phyloP scores from a whole-genome alignment of 371 early-diverging fungal species.

The Fennellomyces sp. region DNA sequence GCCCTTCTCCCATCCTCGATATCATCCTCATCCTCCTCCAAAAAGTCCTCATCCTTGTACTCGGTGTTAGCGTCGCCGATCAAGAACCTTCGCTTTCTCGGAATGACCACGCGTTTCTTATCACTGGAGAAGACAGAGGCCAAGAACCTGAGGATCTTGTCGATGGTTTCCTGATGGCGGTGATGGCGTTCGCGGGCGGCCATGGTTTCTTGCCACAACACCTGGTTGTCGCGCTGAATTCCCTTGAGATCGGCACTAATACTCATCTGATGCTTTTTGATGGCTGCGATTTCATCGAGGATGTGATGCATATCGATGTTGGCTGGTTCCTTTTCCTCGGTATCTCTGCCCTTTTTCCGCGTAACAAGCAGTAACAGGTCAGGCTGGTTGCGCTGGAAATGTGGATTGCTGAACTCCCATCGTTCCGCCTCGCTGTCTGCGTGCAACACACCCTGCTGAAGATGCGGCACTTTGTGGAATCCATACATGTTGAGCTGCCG shows the following conservation, averaged over 20 bases:
- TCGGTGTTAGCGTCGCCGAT: conserved; percentile 38
- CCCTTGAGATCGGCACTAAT: conserved; percentile 85
- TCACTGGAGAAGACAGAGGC: conserved; percentile 78
- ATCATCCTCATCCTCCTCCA: conserved; percentile 33
- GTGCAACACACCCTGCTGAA: conserved; percentile 77
- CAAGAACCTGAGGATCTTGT: conserved; percentile 84
- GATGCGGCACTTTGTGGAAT: conserved; percentile 81
- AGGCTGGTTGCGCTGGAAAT: conserved; percentile 60
- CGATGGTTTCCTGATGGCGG: conserved; percentile 90
- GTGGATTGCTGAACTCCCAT: conserved; percentile 65
- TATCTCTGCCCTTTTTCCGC: conserved; percentile 55
- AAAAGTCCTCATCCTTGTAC: conserved; percentile 19
- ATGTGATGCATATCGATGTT: conserved; percentile 62
- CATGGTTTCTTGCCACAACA: conserved; percentile 87
- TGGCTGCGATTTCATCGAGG: conserved; percentile 83
- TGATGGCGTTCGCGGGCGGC: conserved; percentile 77
- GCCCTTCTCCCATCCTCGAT: conserved; percentile 20
- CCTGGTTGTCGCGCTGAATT: conserved; percentile 86
- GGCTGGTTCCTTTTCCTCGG: conserved; percentile 55
- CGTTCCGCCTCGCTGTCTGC: conserved; percentile 63
- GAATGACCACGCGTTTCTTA: conserved; percentile 58
- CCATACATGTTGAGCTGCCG: conserved; percentile 96
- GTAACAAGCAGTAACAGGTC: conserved; percentile 59
- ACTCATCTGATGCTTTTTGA: conserved; percentile 88
- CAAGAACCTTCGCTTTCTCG: conserved; percentile 55